Evolutionary conservation across 768 basidiomycete species (phyloP), one percentile per base, ranked within the genome.

Genomic region (Arthromyces matolae): DNA sequence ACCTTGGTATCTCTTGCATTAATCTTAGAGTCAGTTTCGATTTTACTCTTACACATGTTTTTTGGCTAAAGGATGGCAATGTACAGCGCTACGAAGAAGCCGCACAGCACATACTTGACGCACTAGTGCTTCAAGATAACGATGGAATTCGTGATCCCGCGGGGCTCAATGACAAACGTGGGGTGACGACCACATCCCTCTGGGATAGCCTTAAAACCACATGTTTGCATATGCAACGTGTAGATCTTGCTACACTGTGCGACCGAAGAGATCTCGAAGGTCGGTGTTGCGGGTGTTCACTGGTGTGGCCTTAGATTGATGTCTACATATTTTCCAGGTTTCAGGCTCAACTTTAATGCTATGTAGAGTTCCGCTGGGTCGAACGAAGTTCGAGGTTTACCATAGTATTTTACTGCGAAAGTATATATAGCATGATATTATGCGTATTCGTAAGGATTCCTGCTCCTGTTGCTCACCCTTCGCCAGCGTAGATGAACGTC

Each of bases 131-230:
- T 20, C 96, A 99, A 65, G 89, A 94, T 51, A 81, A 80, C 40
- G 94, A 97, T 56, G 79, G 83, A 8, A 74, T 84, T n/a, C 59
- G 59, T n/a, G 76, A 81, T 24, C 59, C 62, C 6, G 58, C 61
- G 37, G 71, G 71, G 3, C 57, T 64, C 50, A 75, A 77, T 42
- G 75, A 80, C 42, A 71, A 68, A 33, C 82, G 84, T 32, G 89
- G 87, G 7, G 81, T 94, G 37, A 86, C 84, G 2, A 85, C 87
- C 20, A 76, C 75, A 14, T 77, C 86, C 2, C 67, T 97, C 32
- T 98, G 95, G 95, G 89, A 92, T 42, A 89, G 86, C 59, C 67
- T 98, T 54, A 84, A 83, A 67, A 89, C 84, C 32, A 82, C 85
- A 29, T 90, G 89, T 62, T 59, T 92, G 62, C 83, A 93, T 60